Evolutionary conservation across 2,329 filamentous ascomycete species (phyloP).

Genomic region (Aspergillus tubingensis): DNA sequence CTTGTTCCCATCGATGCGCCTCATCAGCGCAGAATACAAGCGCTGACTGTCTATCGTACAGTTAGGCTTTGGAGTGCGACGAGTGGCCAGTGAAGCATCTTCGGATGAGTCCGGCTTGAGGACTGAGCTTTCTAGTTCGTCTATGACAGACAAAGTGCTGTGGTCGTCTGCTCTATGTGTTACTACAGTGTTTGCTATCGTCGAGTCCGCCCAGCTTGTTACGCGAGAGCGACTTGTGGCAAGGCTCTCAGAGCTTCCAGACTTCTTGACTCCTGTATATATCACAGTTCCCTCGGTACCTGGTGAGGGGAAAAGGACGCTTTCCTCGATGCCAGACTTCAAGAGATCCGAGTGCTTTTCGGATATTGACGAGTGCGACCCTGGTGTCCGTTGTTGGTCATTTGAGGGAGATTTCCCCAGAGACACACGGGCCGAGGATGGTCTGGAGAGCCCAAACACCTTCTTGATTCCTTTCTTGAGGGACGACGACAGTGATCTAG

Average conservation of each 20-base stretch:
- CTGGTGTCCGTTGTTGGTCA: constrained; percentile 14
- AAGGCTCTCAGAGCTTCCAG: constrained; percentile 36
- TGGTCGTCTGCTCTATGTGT: constrained; percentile 35
- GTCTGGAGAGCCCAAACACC: constrained; percentile 41
- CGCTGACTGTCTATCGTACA: constrained; percentile 40
- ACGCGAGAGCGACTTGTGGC: constrained; percentile 45
- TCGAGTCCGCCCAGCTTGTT: constrained; percentile 54
- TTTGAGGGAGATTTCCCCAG: constrained; percentile 27
- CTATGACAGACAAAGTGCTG: constrained; percentile 46
- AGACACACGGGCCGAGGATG: constrained; percentile 19
- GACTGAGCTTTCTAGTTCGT: constrained; percentile 40
- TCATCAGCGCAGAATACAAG: constrained; percentile 48
- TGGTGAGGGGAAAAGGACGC: not conserved
- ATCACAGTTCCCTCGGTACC: constrained; percentile 6
- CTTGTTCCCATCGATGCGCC: constrained; percentile 36
- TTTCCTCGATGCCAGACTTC: not conserved
- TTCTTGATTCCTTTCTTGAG: constrained; percentile 46
- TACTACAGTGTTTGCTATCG: constrained; percentile 43
- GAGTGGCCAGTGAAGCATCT: constrained; percentile 14
- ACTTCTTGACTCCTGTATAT: constrained; percentile 25
- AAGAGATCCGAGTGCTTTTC: constrained; percentile 12
- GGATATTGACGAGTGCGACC: not conserved
- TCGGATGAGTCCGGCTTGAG: not conserved
- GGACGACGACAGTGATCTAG: constrained; percentile 43
- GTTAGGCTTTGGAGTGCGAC: constrained; percentile 20